Evolutionary conservation across 768 basidiomycete species (phyloP).

Genomic region (Pleurotus giganteus): DNA sequence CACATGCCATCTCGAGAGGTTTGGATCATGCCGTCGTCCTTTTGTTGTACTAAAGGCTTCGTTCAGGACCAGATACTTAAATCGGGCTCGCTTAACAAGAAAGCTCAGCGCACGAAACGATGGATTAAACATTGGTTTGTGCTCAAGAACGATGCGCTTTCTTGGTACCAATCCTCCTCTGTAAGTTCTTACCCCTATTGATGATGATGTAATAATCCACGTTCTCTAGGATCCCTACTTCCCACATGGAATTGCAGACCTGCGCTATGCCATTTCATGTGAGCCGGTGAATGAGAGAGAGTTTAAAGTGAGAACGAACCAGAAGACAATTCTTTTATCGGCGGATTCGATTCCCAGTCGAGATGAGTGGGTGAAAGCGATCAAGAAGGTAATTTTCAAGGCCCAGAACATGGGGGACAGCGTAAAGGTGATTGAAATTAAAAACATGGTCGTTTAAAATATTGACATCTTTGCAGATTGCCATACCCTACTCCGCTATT

Average conservation of each 20-base stretch:
- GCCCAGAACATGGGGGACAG: slow-evolving; percentile 95
- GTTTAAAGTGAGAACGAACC: slow-evolving; percentile 81
- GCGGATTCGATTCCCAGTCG: slow-evolving; percentile 82
- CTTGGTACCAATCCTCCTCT: slow-evolving; percentile 94
- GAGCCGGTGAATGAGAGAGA: slow-evolving; percentile 76
- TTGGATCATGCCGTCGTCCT: slow-evolving; percentile 14
- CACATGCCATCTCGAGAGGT: slow-evolving; percentile 92
- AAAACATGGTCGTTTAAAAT: neutral
- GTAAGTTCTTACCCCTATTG: slow-evolving; percentile 43
- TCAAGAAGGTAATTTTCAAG: slow-evolving; percentile 92
- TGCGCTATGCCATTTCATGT: slow-evolving; percentile 90
- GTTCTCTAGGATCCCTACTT: slow-evolving; percentile 88
- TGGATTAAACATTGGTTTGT: slow-evolving; percentile 98
- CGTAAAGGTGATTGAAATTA: slow-evolving; percentile 65
- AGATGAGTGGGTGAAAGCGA: slow-evolving; percentile 95
- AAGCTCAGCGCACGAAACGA: slow-evolving; percentile 82
- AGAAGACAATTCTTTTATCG: slow-evolving; percentile 67
- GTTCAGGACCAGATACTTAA: slow-evolving; percentile 86
- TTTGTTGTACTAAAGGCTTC: slow-evolving; percentile 11
- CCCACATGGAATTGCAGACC: slow-evolving; percentile 91
- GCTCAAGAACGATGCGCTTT: slow-evolving; percentile 91
- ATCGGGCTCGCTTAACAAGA: slow-evolving; percentile 87
- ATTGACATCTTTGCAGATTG: slow-evolving; percentile 54
- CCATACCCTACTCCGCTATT: slow-evolving; percentile 89
- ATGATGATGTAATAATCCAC: slow-evolving; percentile 6